A percentile compares a stretch with the other conserved stretches of the same genome.
Evolutionary conservation across 352 stramenopile genomes (phyloP).

Genomic region (Phytopythium chamaehyphon): DNA sequence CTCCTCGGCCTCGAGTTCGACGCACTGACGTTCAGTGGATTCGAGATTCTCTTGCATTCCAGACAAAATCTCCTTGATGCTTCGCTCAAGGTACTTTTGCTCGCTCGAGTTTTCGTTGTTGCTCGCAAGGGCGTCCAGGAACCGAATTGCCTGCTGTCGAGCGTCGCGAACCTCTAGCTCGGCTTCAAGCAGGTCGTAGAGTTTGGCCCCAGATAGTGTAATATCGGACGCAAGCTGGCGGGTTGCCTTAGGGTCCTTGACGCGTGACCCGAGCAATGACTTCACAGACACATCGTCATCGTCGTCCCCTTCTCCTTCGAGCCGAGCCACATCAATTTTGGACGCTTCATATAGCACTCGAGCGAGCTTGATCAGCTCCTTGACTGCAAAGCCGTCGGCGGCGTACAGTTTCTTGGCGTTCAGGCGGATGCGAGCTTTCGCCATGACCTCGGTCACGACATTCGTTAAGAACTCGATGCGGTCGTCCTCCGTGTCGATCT

Average conservation of each 20-base stretch:
- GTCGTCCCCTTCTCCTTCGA: conserved; percentile 62
- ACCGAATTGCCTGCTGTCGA: conserved; percentile 84
- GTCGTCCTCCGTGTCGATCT: conserved; percentile 95
- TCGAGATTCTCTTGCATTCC: conserved; percentile 85
- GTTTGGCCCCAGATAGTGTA: conserved; percentile 88
- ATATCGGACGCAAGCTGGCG: conserved; percentile 91
- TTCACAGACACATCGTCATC: conserved; percentile 71
- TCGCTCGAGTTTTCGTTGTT: conserved; percentile 83
- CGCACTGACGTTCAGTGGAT: conserved; percentile 83
- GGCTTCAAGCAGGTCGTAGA: conserved; percentile 90
- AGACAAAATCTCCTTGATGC: conserved; percentile 67
- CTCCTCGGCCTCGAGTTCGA: conserved; percentile 91
- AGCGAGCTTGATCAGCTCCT: conserved; percentile 95
- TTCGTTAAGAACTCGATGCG: conserved; percentile 93
- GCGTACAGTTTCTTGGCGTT: conserved; percentile 96
- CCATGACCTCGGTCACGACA: conserved; percentile 73
- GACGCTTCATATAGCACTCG: conserved; percentile 90
- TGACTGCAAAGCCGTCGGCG: conserved; percentile 91
- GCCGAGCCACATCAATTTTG: conserved; percentile 51
- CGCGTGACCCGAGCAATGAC: conserved; percentile 63
- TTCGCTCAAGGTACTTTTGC: conserved; percentile 87
- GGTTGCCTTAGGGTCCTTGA: conserved; percentile 90
- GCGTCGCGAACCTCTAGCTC: conserved; percentile 87
- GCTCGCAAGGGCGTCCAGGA: conserved; percentile 88
- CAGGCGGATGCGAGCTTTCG: conserved; percentile 90